Base-by-base conservation (phyloP, 257 asterid species). In the Nicotiana knightiana region DNA sequence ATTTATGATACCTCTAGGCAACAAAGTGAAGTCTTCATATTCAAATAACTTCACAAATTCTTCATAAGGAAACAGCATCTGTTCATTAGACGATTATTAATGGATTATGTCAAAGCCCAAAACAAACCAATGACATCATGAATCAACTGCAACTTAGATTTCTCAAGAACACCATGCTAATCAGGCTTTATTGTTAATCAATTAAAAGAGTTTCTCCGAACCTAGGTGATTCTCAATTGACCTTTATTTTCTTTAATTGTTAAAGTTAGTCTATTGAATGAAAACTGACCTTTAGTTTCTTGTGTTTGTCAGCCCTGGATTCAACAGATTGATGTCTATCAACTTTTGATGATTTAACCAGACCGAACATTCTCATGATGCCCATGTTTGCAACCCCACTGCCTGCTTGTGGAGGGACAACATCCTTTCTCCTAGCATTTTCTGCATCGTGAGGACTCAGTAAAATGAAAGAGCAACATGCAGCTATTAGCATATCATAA, bases 61-160 rank as follows among this genome's bases (percentile, higher is more conserved):
- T 87, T 93, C 98, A 82, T 93, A 94, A 1, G 97, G 94, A 89
- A 90, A 94, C 76, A 93, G 90, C 97, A 92, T 92, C 98, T 94
- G 94, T 54, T 58, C 83, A 84, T 82, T 59, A 76, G 51, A 67
- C 66, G 67, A 67, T 26, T 18, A 54, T 84, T 82, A 61, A 51
- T 46, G 71, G 43, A 21, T 32, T 18, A 24, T 17, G 75, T 75
- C 73, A 55, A 71, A 70, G 67, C 77, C 80, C 73, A 80, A 9
- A 15, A 67, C 37, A 68, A 67, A 15, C 26, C 80, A 53, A 64
- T 54, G 9, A 43, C 53, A 84, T 35, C 71, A 39, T 81, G 64
- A 79, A 82, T 81, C 79, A 82, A 84, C 6, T 53, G 58, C 58
- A 53, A 15, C 58, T 53, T 53, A 53, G 58, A 53, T 3, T 15